Base-by-base conservation (phyloP, 139 green algal genomes). In the Chlamydomonas sphaeroides region DNA sequence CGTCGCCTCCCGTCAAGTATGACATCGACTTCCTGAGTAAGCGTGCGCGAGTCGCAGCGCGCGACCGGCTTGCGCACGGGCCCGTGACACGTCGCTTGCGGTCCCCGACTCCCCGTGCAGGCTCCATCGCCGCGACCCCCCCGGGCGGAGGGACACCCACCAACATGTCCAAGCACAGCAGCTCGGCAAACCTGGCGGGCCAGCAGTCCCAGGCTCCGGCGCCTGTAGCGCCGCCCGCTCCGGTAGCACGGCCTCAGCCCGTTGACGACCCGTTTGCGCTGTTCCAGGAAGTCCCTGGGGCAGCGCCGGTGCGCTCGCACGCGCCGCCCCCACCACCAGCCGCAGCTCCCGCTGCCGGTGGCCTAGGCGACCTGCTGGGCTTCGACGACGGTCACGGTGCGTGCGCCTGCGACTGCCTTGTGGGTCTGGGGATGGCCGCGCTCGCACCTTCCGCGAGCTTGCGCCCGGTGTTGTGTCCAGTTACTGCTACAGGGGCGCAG, bases 261-360 rank as follows among this genome's bases (percentile, higher is more conserved):
- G 15, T 21, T 45, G 72, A 80, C 53, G 85, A 89, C 51, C 85
- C 85, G 0, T 89, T 89, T 68, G 80, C 80, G 32, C 69, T 83
- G 5, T 89, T 89, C 57, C 68, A 76, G 1, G 51, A 53, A 4
- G 74, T 89, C 4, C 68, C 82, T 3, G 85, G 85, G 14, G 85
- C 85, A 48, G 80, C 80, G 20, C 70, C 78, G 8, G 48, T 39
- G 17, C 51, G 68, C 38, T 59, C 35, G 21, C 82, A 87, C 33
- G 32, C 28, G 28, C 73, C 65, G 5, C 61, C 72, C 11, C 38
- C 65, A 25, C 28, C 41, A 17, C 30, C 81, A 30, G 28, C 72
- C 33, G 36, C 56, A 56, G 36, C 72, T 5, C 0, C 38, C 28
- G 39, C 49, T 1, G 51, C 62, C 28, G 41, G 42, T 26, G 38